Evolutionary conservation across 768 basidiomycete genomes (phyloP).

Genomic region (Tremella mesenterica): DNA sequence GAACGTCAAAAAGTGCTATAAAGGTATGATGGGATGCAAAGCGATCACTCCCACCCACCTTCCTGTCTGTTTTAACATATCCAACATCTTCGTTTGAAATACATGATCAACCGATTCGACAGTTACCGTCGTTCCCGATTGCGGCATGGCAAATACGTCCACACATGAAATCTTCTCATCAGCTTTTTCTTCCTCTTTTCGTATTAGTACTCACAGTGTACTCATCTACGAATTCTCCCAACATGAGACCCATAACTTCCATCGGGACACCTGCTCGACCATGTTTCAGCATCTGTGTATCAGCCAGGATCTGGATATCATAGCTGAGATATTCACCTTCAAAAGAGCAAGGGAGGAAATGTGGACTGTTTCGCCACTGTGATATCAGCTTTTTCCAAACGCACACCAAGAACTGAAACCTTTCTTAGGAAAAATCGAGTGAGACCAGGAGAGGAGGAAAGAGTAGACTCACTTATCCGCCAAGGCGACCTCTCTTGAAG

Average conservation of each 20-base stretch:
- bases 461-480: constrained; percentile 36
- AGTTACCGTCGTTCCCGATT: constrained; percentile 91
- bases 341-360: constrained; percentile 94
- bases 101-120: constrained; percentile 98
- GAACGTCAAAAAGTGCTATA: no score
- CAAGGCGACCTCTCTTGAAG: constrained; percentile 29
- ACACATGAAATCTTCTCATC: constrained; percentile 51
- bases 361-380: constrained; percentile 58
- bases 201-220: constrained; percentile 51
- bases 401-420: neutral
- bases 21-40: neutral
- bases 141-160: constrained; percentile 98
- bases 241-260: constrained; percentile 94
- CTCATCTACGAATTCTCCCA: constrained; percentile 97
- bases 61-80: constrained; percentile 98
- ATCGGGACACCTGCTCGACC: constrained; percentile 97
- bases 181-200: neutral
- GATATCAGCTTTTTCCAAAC: neutral
- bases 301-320: neutral
- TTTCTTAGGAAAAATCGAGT: no score
- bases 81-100: constrained; percentile 95
- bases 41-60: constrained; percentile 53
- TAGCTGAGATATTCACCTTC: constrained; percentile 55
- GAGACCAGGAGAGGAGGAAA: neutral
- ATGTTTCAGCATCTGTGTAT: constrained; percentile 88